Base-by-base conservation (phyloP, 441 rosid genomes). In the Jatropha multifida region DNA sequence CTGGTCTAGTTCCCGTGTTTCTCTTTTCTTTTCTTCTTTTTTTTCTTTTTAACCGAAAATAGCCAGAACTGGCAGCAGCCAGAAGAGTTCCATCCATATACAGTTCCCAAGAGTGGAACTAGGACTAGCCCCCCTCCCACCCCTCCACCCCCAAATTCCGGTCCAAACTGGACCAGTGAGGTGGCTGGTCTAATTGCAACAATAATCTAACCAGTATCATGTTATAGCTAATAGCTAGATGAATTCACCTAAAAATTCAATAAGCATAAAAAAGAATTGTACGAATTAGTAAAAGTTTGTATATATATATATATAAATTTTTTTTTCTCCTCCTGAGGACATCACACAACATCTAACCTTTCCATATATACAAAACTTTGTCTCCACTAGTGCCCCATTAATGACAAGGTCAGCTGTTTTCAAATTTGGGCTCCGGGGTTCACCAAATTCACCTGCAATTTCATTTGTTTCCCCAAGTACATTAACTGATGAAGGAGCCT, bases 341-440 rank as follows among this genome's bases (percentile, higher is more conserved):
- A 55, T 14, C 18, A 38, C 8, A 6, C 52, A 20, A 75, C 61
- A 71, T 69, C 94, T 79, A 68, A 94, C 98, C 98, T 93, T 93
- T 76, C 97, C 98, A 81, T 96, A 96, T 80, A 96, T 65, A 73
- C 83, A 88, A 74, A 96, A 81, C 79, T 93, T 92, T 40, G 91
- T 89, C 85, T 93, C 98, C 84, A 92, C 82, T 81, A 96, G 78
- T 71, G 94, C 88, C 74, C 98, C 98, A 79, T 87, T 87, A 75
- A 96, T 82, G 76, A 96, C 95, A 83, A 96, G 91, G 85, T 94
- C 96, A 55, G 92, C 98, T 68, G 90, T 82, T 84, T 80, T 91
- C 75, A 83, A 62, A 80, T 80, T 76, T 74, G 84, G 79, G 55
- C 79, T 82, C 77, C 76, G 90, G 82, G 86, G 72, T 78, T 76